phyloP scores from a whole-genome alignment of 2,329 filamentous ascomycete genomes.

The Colletotrichum echinochloae region DNA sequence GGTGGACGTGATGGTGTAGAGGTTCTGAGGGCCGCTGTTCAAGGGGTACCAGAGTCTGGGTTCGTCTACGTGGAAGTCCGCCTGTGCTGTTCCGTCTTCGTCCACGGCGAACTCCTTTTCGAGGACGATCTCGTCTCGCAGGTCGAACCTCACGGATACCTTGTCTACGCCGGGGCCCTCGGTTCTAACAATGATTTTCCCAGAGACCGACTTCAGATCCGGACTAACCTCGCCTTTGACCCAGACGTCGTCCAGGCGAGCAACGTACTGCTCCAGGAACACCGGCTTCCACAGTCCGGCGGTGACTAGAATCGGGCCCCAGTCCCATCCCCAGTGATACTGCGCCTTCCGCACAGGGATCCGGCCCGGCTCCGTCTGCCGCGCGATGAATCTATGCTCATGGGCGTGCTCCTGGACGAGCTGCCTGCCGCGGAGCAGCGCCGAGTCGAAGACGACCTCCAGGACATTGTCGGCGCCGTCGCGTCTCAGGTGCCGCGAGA shows the following conservation, averaged over 20 bases:
- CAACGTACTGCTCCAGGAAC: conserved; percentile 71
- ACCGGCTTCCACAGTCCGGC: conserved; percentile 76
- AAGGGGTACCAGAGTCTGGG: conserved; percentile 41
- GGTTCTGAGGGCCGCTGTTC: conserved; percentile 34
- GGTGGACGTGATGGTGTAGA: conserved; percentile 34
- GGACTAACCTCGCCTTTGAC: conserved; percentile 51
- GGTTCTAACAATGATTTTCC: conserved; percentile 53
- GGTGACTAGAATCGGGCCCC: conserved; percentile 73
- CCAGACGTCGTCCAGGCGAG: conserved; percentile 70
- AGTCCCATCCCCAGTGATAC: conserved; percentile 80
- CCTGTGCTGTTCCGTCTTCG: conserved; percentile 4
- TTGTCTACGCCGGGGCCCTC: conserved; percentile 47
- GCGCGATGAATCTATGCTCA: conserved; percentile 67
- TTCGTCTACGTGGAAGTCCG: conserved; percentile 21
- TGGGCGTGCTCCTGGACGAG: conserved; percentile 63
- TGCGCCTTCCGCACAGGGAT: conserved; percentile 69
- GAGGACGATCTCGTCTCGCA: conserved; percentile 39
- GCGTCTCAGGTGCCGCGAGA: conserved; percentile 57
- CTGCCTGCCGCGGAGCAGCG: conserved; percentile 63
- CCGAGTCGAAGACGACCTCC: conserved; percentile 68
- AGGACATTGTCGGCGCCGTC: conserved; percentile 56
- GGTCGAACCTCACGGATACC: conserved; percentile 46
- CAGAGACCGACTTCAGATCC: conserved; percentile 53
- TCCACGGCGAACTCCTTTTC: conserved; percentile 25
- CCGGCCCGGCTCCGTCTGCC: conserved; percentile 57